Conservation (phyloP, 1,284 basidiomycete genomes). For the Cystobasidium sp. region DNA sequence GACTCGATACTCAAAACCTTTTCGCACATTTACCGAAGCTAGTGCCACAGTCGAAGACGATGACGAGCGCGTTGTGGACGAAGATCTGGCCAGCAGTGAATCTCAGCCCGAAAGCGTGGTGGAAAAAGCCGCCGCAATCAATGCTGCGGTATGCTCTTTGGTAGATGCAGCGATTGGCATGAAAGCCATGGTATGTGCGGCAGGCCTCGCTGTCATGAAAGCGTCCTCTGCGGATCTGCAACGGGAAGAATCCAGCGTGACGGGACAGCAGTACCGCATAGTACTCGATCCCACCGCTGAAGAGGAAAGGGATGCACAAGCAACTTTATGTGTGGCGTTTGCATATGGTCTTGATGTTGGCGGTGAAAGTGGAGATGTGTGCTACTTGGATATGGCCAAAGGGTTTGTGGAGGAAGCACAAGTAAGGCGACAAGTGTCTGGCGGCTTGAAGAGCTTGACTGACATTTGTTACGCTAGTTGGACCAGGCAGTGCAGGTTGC, state of each 20-base stretch:
- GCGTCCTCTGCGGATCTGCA: conserved; percentile 62
- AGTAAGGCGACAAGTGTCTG: conserved; percentile 52
- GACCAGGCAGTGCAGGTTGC: conserved; percentile 49
- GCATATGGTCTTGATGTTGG: conserved; percentile 57
- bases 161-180: conserved; percentile 60
- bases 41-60: neutral
- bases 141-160: conserved; percentile 60
- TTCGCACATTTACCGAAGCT: conserved; percentile 50
- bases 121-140: conserved; percentile 63
- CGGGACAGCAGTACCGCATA: conserved; percentile 61
- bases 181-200: conserved; percentile 59
- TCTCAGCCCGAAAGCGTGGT: conserved; percentile 27
- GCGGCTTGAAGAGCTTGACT: neutral
- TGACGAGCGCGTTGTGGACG: conserved; percentile 3
- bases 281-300: conserved; percentile 71
- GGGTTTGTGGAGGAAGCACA: conserved; percentile 56
- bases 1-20: conserved; percentile 64
- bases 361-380: conserved; percentile 57
- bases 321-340: conserved; percentile 63
- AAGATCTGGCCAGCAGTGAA: conserved; percentile 4
- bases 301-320: conserved; percentile 66
- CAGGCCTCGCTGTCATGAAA: conserved; percentile 58
- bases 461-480: conserved; percentile 43
- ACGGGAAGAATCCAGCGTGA: too few species aligned
- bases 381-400: conserved; percentile 58